phyloP scores from a whole-genome alignment of 169 alveolate species.

The Babesia sp. region DNA sequence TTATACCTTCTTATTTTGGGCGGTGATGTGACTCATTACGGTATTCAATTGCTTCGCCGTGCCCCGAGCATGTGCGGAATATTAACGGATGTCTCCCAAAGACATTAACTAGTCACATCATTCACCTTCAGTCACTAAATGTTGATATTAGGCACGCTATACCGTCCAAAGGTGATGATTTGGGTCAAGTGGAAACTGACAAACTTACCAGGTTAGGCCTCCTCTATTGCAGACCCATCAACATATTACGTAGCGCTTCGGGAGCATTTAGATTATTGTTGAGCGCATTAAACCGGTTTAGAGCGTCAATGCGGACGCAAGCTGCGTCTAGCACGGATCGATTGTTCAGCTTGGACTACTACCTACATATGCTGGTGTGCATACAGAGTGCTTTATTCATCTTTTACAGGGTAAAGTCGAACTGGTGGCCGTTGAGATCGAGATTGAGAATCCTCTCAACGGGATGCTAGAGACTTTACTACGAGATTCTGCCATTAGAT shows the following conservation, averaged over 20 bases:
- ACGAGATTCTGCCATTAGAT: neutral
- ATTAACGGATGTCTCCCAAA: neutral
- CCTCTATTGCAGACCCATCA: neutral
- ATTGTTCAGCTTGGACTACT: constrained; percentile 28
- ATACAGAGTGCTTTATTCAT: neutral
- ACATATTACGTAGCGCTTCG: constrained; percentile 7
- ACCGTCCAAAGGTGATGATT: neutral
- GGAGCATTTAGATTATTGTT: constrained; percentile 28
- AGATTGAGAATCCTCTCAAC: constrained; percentile 54
- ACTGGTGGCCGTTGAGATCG: constrained; percentile 63
- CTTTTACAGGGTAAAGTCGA: constrained; percentile 15
- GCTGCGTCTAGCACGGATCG: neutral
- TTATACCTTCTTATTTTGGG: neutral
- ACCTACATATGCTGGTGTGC: constrained; percentile 38
- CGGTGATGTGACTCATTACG: neutral
- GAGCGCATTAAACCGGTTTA: constrained; percentile 3
- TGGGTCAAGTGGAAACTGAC: neutral
- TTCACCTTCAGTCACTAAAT: neutral
- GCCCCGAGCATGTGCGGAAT: neutral
- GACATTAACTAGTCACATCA: neutral
- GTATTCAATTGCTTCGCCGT: neutral
- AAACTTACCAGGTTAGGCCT: neutral
- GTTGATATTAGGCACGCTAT: neutral
- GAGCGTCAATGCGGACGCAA: neutral
- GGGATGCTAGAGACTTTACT: neutral